phyloP scores from a whole-genome alignment of 164 flowering plant species.

The Vitis rotundifolia region DNA sequence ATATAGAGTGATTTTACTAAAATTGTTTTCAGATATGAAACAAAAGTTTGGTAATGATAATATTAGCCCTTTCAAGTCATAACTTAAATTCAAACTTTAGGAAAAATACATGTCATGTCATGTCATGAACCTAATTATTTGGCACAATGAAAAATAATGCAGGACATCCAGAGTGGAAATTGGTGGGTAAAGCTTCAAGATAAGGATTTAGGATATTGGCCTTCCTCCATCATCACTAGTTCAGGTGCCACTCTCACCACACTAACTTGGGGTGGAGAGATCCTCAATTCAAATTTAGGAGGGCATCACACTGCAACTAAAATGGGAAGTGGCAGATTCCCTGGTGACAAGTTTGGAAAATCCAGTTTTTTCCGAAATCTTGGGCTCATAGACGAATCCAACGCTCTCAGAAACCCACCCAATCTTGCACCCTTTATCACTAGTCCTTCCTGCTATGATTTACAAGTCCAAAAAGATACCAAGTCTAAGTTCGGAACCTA shows the following conservation, averaged over 20 bases:
- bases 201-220: conserved; percentile 14
- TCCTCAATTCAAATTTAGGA: not conserved
- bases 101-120: too few species aligned
- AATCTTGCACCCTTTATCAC: not conserved
- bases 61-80: too few species aligned
- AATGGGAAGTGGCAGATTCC: conserved; percentile 26
- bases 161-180: not conserved
- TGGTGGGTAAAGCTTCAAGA: conserved; percentile 12
- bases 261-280: conserved; percentile 18
- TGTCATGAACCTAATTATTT: too few species aligned
- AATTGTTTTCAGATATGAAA: too few species aligned
- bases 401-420: not conserved
- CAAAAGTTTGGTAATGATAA: too few species aligned
- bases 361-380: not conserved
- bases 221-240: conserved; percentile 3
- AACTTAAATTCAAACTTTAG: too few species aligned
- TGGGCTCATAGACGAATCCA: not conserved
- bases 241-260: not conserved
- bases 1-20: too few species aligned
- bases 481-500: not conserved
- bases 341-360: conserved; percentile 8
- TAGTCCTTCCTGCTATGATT: conserved; percentile 14
- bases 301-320: conserved; percentile 17
- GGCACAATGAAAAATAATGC: not conserved
- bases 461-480: not conserved